Conservation (phyloP, 306 rosid genomes). For the Dryas octopetala region DNA sequence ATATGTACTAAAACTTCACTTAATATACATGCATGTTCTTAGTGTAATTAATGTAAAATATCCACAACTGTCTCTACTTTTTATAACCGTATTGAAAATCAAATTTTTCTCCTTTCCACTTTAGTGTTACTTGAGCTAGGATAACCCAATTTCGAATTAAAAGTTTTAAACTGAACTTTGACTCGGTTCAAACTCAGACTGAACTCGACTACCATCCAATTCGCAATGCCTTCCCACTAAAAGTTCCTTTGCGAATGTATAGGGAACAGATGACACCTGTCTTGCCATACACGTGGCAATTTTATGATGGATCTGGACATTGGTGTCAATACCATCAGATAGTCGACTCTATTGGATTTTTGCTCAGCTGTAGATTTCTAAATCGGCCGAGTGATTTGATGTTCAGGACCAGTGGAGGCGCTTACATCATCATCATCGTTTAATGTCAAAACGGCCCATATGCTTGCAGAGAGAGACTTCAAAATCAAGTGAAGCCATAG, state of each 20-base stretch:
- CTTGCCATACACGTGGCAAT: constrained; percentile 18
- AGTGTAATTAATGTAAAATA: no score
- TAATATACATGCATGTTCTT: not conserved
- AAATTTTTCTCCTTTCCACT: no score
- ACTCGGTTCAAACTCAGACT: not conserved
- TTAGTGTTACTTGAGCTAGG: no score
- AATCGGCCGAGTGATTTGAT: not conserved
- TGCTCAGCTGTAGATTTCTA: not conserved
- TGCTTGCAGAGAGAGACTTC: not conserved
- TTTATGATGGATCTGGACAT: constrained; percentile 13
- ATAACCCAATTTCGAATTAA: not conserved
- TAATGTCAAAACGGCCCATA: not conserved
- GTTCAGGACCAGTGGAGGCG: not conserved
- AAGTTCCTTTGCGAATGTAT: not conserved
- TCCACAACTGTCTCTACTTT: no score
- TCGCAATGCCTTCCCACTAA: not conserved
- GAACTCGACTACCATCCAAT: not conserved
- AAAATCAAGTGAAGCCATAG: not conserved
- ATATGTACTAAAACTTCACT: not conserved
- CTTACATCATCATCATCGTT: not conserved
- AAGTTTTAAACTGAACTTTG: not conserved
- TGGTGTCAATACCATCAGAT: constrained; percentile 1
- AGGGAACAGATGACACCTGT: not conserved
- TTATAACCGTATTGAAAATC: no score
- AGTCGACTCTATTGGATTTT: not conserved